These are phyloP conservation scores for Fusarium siculi DNA, from an alignment of 2,329 filamentous ascomycete genomes.

Conservation along the genomic window DNA sequence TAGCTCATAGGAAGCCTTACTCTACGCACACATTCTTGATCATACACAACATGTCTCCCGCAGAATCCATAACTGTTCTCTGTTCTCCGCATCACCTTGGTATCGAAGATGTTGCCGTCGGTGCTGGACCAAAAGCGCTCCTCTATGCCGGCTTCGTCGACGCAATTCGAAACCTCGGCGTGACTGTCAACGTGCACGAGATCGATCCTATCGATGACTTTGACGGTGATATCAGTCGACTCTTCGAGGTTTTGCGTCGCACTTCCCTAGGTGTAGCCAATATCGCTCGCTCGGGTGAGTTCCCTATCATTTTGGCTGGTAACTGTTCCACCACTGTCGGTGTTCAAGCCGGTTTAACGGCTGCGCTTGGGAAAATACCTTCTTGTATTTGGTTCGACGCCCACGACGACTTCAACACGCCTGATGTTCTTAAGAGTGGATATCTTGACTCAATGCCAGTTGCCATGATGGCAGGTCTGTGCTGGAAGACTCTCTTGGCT, in stretches of 20 bases:
- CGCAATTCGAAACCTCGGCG: neutral
- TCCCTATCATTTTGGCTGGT: constrained; percentile 6
- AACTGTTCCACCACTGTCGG: constrained; percentile 9
- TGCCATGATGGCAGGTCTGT: constrained; percentile 41
- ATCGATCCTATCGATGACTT: neutral
- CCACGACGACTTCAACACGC: constrained; percentile 53
- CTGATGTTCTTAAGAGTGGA: constrained; percentile 38
- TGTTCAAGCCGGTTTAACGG: constrained; percentile 46
- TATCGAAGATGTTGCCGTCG: neutral
- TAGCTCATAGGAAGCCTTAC: neutral
- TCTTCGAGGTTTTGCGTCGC: constrained; percentile 2
- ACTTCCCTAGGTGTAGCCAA: neutral
- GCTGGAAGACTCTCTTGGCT: constrained; percentile 37
- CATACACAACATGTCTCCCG: neutral
- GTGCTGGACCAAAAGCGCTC: neutral
- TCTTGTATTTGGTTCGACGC: constrained; percentile 56
- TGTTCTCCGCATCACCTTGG: neutral
- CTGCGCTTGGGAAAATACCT: constrained; percentile 30
- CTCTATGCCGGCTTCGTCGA: neutral
- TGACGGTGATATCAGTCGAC: constrained; percentile 9
- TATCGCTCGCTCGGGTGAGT: neutral
- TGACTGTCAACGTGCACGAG: neutral
- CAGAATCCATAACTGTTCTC: neutral
- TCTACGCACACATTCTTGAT: neutral
- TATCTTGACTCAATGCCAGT: constrained; percentile 46